Conservation (phyloP, 2,329 filamentous ascomycete species). For the Colletotrichum sp. region DNA sequence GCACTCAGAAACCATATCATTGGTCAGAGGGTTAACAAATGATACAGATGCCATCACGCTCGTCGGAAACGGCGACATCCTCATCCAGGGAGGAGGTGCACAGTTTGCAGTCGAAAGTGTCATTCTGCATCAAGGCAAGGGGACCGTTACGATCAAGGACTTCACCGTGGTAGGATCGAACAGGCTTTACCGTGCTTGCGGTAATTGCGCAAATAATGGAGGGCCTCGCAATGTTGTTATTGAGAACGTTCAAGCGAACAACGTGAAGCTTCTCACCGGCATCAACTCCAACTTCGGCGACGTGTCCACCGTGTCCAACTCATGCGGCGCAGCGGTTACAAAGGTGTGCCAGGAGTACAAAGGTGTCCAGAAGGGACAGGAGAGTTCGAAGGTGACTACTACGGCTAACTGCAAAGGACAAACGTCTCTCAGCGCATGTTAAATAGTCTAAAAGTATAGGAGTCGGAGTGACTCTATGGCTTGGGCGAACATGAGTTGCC, state of each 20-base stretch:
- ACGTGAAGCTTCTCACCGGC: constrained; percentile 36
- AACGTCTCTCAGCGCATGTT: neutral
- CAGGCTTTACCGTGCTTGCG: constrained; percentile 47
- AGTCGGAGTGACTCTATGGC: neutral
- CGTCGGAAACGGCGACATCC: neutral
- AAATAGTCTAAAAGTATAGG: neutral
- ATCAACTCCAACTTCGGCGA: constrained; percentile 44
- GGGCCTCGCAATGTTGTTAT: neutral
- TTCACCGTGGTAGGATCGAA: constrained; percentile 44
- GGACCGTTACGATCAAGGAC: constrained; percentile 29
- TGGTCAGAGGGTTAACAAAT: neutral
- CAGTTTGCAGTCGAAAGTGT: constrained; percentile 34
- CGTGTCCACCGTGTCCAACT: constrained; percentile 21
- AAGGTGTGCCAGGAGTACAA: constrained; percentile 19
- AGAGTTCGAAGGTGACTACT: constrained; percentile 6
- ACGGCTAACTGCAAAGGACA: constrained; percentile 13
- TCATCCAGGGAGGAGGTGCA: constrained; percentile 35
- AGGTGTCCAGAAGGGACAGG: constrained; percentile 5
- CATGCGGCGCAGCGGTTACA: neutral
- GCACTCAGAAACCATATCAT: neutral
- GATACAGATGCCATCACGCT: neutral
- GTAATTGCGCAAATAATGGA: constrained; percentile 39
- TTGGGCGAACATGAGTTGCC: neutral
- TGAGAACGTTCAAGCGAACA: neutral
- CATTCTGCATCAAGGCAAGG: constrained; percentile 34